These are phyloP conservation scores for Aspergillus steynii DNA, from an alignment of 495 filamentous ascomycete species.

Conservation along the genomic window DNA sequence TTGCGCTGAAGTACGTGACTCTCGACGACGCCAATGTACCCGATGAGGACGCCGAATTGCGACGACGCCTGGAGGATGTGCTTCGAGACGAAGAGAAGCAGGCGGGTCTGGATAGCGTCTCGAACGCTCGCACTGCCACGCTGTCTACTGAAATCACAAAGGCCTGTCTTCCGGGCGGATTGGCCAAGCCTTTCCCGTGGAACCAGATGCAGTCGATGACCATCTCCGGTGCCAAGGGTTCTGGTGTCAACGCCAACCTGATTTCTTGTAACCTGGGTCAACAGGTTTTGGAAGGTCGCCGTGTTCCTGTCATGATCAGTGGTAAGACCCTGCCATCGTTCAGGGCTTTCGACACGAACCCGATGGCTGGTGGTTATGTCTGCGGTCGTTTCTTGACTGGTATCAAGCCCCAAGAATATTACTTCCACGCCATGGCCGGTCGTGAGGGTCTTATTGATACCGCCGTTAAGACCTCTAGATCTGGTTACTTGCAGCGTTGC, in stretches of 20 bases:
- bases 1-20: conserved; percentile 90
- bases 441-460: conserved; percentile 99
- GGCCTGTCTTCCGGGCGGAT: conserved; percentile 74
- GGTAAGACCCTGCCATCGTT: conserved; percentile 97
- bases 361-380: conserved; percentile 92
- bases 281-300: conserved; percentile 90
- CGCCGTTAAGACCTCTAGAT: conserved; percentile 95
- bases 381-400: conserved; percentile 97
- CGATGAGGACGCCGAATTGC: conserved; percentile 67
- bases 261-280: conserved; percentile 98
- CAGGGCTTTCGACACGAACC: conserved; percentile 82
- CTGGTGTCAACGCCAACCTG: conserved; percentile 87
- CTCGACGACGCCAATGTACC: conserved; percentile 61
- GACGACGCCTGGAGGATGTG: conserved; percentile 81
- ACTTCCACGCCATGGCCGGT: conserved; percentile 99
- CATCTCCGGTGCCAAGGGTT: conserved; percentile 92
- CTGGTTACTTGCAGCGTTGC: conserved; percentile 96
- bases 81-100: conserved; percentile 89
- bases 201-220: conserved; percentile 99
- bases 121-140: conserved; percentile 66
- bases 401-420: conserved; percentile 96
- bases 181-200: conserved; percentile 89
- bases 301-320: conserved; percentile 97
- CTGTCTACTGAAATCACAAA: conserved; percentile 79
- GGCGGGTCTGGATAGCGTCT: conserved; percentile 78